Evolutionary conservation across 1,284 basidiomycete species (phyloP).

Genomic region (Melampsora larici-populina): DNA sequence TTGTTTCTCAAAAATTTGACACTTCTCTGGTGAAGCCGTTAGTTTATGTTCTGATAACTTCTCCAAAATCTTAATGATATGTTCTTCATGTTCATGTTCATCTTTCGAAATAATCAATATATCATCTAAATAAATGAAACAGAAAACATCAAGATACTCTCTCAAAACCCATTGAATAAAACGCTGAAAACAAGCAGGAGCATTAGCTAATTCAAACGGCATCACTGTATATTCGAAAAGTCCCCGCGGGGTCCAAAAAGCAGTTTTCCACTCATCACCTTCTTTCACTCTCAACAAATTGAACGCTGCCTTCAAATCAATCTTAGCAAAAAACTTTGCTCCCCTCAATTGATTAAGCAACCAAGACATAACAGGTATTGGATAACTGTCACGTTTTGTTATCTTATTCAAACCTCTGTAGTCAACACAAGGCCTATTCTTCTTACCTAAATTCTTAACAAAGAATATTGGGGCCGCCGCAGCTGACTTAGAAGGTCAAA

Average conservation of each 20-base stretch:
- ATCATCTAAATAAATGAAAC: constrained; percentile 38
- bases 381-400: constrained; percentile 8
- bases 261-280: neutral
- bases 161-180: constrained; percentile 10
- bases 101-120: constrained; percentile 19
- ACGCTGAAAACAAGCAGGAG: constrained; percentile 51
- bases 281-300: neutral
- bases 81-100: neutral
- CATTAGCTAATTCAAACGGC: constrained; percentile 57
- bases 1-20: neutral
- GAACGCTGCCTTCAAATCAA: constrained; percentile 54
- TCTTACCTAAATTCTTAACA: too few species aligned
- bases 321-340: constrained; percentile 45
- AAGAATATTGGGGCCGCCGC: too few species aligned
- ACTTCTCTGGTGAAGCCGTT: constrained; percentile 18
- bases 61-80: neutral
- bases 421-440: too few species aligned
- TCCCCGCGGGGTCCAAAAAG: neutral
- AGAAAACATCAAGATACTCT: constrained; percentile 5
- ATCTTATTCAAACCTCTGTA: constrained; percentile 12
- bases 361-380: too few species aligned
- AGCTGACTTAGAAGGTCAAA: constrained; percentile 1
- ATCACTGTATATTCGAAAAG: constrained; percentile 46
- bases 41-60: neutral
- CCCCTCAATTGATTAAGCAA: constrained; percentile 2